Conservation (phyloP, 805 yeast genomes). For the Yamadazyma ubonensis region DNA sequence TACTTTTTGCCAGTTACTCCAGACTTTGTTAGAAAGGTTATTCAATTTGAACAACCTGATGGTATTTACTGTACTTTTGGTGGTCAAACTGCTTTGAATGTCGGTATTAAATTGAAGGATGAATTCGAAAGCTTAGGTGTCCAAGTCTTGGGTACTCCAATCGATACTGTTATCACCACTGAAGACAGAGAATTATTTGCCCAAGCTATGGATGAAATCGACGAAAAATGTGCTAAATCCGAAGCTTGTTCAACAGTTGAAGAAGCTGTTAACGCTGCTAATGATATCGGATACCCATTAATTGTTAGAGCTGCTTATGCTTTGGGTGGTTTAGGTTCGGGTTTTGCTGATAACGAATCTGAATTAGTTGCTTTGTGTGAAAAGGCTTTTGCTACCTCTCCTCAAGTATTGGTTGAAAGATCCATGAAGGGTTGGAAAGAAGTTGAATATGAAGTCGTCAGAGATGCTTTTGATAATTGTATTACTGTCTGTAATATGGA, state of each 20-base stretch:
- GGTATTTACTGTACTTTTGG: constrained; percentile 96
- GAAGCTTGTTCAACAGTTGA: constrained; percentile 93
- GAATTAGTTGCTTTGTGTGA: constrained; percentile 84
- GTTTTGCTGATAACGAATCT: constrained; percentile 81
- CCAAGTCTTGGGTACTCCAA: constrained; percentile 97
- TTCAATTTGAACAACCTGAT: constrained; percentile 95
- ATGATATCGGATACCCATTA: constrained; percentile 85
- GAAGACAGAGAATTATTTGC: constrained; percentile 98
- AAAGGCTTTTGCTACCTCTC: constrained; percentile 92
- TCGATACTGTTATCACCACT: constrained; percentile 90
- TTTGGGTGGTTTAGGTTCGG: constrained; percentile 96
- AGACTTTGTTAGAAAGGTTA: constrained; percentile 91
- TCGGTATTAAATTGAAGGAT: constrained; percentile 96
- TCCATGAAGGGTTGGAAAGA: constrained; percentile 99
- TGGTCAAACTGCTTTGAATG: constrained; percentile 97
- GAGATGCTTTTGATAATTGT: constrained; percentile 95
- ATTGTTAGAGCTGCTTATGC: constrained; percentile 98
- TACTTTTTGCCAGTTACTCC: constrained; percentile 96
- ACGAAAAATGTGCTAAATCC: constrained; percentile 94
- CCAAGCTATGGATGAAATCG: constrained; percentile 89
- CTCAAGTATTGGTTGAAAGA: constrained; percentile 94
- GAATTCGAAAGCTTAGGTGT: constrained; percentile 86
- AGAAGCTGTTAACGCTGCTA: constrained; percentile 91
- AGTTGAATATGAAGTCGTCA: constrained; percentile 96
- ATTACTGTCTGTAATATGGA: constrained; percentile 99